A percentile compares a stretch with the other conserved stretches of the same genome.
Conservation (phyloP, 1,139 yeast species). For the Debaryomycetaceae sp. region DNA sequence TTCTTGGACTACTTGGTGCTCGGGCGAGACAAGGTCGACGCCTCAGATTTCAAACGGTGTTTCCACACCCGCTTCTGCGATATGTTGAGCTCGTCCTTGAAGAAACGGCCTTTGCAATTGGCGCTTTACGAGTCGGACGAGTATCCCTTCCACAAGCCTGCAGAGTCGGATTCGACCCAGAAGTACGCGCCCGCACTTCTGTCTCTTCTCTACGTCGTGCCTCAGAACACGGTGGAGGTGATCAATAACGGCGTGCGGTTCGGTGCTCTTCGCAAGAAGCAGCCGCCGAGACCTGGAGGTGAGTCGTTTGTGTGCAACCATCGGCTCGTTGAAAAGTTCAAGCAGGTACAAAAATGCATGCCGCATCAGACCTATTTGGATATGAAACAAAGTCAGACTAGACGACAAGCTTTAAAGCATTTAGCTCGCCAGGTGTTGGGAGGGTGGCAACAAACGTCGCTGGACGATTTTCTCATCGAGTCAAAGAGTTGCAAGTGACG, state of each 20-base stretch:
- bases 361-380: slow-evolving; percentile 11
- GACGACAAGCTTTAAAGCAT: slow-evolving; percentile 15
- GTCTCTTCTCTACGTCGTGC: slow-evolving; percentile 23
- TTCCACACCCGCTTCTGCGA: slow-evolving; percentile 26
- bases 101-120: slow-evolving; percentile 9
- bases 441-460: slow-evolving; percentile 20
- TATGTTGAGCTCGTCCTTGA: neutral
- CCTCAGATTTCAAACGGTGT: slow-evolving; percentile 39
- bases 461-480: slow-evolving; percentile 30
- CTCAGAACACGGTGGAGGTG: slow-evolving; percentile 22
- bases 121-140: slow-evolving; percentile 14
- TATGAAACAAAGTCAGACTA: slow-evolving; percentile 14
- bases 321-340: slow-evolving; percentile 6
- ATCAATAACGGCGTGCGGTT: slow-evolving; percentile 44
- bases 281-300: slow-evolving; percentile 35
- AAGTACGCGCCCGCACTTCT: slow-evolving; percentile 22
- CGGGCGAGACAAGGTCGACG: slow-evolving; percentile 22
- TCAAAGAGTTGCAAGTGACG: no score
- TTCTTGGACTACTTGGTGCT: slow-evolving; percentile 46
- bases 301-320: slow-evolving; percentile 30
- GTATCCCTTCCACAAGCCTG: slow-evolving; percentile 18
- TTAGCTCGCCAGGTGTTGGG: slow-evolving; percentile 13
- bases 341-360: slow-evolving; percentile 8
- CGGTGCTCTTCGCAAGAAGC: slow-evolving; percentile 36
- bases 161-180: slow-evolving; percentile 1